Evolutionary conservation across 1,139 yeast genomes (phyloP).

Genomic region (Yamadazyma oceani): DNA sequence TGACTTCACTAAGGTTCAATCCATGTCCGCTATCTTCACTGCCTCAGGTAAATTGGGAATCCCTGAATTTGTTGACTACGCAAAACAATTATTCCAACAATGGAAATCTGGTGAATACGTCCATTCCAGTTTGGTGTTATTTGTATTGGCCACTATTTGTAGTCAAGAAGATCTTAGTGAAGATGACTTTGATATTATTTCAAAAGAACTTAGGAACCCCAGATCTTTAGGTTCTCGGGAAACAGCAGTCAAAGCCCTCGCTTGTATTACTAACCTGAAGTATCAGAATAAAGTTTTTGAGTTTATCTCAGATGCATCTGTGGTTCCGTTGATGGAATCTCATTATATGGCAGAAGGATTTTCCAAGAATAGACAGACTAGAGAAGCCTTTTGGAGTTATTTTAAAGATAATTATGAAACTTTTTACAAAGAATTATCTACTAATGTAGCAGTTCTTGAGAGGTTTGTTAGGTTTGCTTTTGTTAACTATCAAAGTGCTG

Average conservation of each 20-base stretch:
- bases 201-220: constrained; percentile 54
- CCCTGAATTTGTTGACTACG: constrained; percentile 48
- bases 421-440: constrained; percentile 47
- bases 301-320: constrained; percentile 38
- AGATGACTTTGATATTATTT: constrained; percentile 47
- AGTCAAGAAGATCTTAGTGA: constrained; percentile 40
- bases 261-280: constrained; percentile 44
- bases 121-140: constrained; percentile 57
- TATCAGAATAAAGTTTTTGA: constrained; percentile 39
- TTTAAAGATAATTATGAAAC: constrained; percentile 54
- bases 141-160: constrained; percentile 52
- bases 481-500: constrained; percentile 44
- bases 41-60: constrained; percentile 54
- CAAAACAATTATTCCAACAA: constrained; percentile 39
- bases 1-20: constrained; percentile 48
- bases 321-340: constrained; percentile 70
- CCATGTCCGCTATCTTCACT: constrained; percentile 51
- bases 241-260: constrained; percentile 61
- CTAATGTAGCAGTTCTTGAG: constrained; percentile 63
- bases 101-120: constrained; percentile 36
- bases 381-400: constrained; percentile 54
- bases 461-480: constrained; percentile 59
- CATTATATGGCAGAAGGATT: constrained; percentile 58
- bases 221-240: constrained; percentile 67
- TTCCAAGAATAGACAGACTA: constrained; percentile 50